Percentiles rank a stretch among this genome's conserved stretches.
Evolutionary conservation across 73 alveolate species (phyloP).

Genomic region (Tetrahymena thermophila): DNA sequence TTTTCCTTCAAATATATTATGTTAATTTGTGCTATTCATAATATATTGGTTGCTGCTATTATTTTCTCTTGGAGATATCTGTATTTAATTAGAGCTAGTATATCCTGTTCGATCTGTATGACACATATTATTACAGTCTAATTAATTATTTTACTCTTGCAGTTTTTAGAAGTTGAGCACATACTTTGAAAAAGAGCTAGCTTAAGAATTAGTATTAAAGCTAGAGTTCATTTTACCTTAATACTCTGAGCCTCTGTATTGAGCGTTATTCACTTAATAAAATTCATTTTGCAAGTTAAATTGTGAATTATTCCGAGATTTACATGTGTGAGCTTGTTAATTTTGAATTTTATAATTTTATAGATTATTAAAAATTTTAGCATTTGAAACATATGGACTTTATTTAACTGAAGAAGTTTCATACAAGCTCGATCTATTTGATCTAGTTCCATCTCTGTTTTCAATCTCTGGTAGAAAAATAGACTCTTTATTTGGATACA

Average conservation of each 20-base stretch:
- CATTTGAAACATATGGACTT: not conserved
- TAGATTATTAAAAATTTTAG: too few species aligned
- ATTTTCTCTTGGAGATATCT: not conserved
- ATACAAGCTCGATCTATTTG: not conserved
- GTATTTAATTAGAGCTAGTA: not conserved
- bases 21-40: not conserved
- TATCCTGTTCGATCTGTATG: not conserved
- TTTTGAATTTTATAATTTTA: too few species aligned
- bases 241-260: too few species aligned
- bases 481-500: not conserved
- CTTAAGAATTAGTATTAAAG: too few species aligned
- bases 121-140: too few species aligned
- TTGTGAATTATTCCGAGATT: not conserved
- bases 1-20: not conserved
- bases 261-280: not conserved
- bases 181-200: not conserved
- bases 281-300: not conserved
- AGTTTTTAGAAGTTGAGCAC: not conserved
- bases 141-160: too few species aligned
- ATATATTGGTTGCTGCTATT: not conserved
- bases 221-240: not conserved
- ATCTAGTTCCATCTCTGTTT: not conserved
- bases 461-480: not conserved
- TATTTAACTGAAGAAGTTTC: not conserved
- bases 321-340: not conserved